phyloP scores from a whole-genome alignment of 1,139 yeast species.

The Taphrina flavorubra region DNA sequence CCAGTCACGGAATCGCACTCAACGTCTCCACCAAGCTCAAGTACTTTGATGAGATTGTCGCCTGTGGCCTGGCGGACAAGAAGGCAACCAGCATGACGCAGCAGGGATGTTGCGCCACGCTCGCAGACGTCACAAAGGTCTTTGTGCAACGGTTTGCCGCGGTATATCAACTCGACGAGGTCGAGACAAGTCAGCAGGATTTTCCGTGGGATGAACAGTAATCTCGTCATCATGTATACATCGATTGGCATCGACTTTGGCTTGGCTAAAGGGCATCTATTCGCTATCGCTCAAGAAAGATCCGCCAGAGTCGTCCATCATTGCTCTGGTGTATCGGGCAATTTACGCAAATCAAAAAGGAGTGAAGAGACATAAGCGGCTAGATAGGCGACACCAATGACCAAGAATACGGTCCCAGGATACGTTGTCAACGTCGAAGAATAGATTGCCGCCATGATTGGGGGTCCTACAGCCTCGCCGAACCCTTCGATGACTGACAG shows the following conservation, averaged over 20 bases:
- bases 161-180: not conserved
- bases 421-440: conserved; percentile 17
- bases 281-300: no score
- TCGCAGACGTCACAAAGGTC: conserved; percentile 4
- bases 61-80: conserved; percentile 82
- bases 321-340: not conserved
- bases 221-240: not conserved
- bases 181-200: not conserved
- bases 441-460: conserved; percentile 12
- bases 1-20: conserved; percentile 88
- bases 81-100: conserved; percentile 59
- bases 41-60: conserved; percentile 70
- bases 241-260: no score
- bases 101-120: conserved; percentile 13
- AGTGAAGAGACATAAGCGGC: not conserved
- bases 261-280: no score
- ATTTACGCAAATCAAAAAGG: not conserved
- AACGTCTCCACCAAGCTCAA: conserved; percentile 76
- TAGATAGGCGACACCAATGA: not conserved
- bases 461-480: conserved; percentile 12
- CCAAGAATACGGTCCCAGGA: conserved; percentile 15
- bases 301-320: not conserved
- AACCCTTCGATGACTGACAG: conserved; percentile 15
- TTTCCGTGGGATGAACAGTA: not conserved
- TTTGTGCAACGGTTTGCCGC: conserved; percentile 11